These are phyloP conservation scores for Trametes cubensis DNA, from an alignment of 768 basidiomycete genomes.

Conservation along the genomic window DNA sequence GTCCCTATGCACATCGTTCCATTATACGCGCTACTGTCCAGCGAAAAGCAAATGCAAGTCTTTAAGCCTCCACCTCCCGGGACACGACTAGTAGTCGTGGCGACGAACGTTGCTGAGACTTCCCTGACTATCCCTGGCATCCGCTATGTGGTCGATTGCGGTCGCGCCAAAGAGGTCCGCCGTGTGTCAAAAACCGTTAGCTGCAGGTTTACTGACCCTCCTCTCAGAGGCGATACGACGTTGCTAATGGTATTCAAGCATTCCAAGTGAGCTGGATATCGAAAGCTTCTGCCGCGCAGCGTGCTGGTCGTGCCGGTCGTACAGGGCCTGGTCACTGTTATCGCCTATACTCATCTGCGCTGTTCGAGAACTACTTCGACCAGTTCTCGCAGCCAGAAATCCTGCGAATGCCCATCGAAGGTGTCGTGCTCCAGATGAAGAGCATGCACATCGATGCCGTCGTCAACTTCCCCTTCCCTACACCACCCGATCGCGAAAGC, in stretches of 20 bases:
- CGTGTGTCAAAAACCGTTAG: slow-evolving; percentile 1
- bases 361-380: slow-evolving; percentile 92
- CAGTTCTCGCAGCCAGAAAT: slow-evolving; percentile 90
- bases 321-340: slow-evolving; percentile 99
- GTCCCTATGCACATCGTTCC: slow-evolving; percentile 95
- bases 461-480: slow-evolving; percentile 97
- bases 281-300: slow-evolving; percentile 92
- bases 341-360: slow-evolving; percentile 91
- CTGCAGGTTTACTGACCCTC: slow-evolving; percentile 13
- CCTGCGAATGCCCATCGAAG: slow-evolving; percentile 93
- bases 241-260: slow-evolving; percentile 80
- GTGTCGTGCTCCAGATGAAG: slow-evolving; percentile 98
- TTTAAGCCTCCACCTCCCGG: slow-evolving; percentile 84
- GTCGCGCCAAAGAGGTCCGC: slow-evolving; percentile 87
- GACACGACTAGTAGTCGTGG: slow-evolving; percentile 85
- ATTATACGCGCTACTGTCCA: slow-evolving; percentile 88
- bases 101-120: slow-evolving; percentile 97
- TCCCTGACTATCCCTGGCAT: slow-evolving; percentile 97
- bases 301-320: slow-evolving; percentile 95
- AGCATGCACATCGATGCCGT: slow-evolving; percentile 97
- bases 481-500: slow-evolving; percentile 80
- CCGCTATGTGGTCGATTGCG: slow-evolving; percentile 96
- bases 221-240: slow-evolving; percentile 78
- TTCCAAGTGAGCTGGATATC: slow-evolving; percentile 94
- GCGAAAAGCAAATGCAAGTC: slow-evolving; percentile 93